A percentile compares a stretch with the other conserved stretches of the same genome.
phyloP scores from a whole-genome alignment of 495 filamentous ascomycete species.

The Aspergillus saccharolyticus region DNA sequence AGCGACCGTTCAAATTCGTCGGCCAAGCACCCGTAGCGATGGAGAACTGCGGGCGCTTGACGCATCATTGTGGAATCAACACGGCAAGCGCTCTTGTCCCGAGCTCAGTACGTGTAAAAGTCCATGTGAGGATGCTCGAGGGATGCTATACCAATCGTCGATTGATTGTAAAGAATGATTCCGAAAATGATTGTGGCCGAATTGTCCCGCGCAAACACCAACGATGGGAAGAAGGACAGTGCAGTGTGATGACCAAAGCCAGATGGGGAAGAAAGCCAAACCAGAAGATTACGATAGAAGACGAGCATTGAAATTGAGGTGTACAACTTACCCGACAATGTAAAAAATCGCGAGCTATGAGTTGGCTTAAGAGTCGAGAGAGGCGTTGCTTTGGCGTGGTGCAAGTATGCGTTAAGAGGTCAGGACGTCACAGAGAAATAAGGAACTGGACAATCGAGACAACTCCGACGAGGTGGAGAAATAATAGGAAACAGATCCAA shows the following conservation, averaged over 20 bases:
- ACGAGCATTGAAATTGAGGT: slow-evolving; percentile 8
- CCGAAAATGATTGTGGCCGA: not conserved
- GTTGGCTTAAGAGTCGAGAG: slow-evolving; percentile 14
- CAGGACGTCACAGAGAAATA: slow-evolving; percentile 23
- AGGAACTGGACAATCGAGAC: slow-evolving; percentile 28
- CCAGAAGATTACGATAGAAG: not conserved
- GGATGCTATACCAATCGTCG: not conserved
- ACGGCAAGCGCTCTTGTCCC: not conserved
- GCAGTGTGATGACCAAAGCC: not conserved
- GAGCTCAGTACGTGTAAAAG: not conserved
- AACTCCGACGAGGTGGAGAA: slow-evolving; percentile 32
- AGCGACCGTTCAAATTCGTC: slow-evolving; percentile 4
- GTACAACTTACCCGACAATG: slow-evolving; percentile 28
- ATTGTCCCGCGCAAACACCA: slow-evolving; percentile 3
- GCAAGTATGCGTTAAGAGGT: slow-evolving; percentile 28
- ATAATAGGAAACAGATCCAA: slow-evolving; percentile 32
- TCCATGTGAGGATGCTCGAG: not conserved
- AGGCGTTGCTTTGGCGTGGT: slow-evolving; percentile 26
- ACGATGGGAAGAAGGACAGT: not conserved
- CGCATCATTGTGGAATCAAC: slow-evolving; percentile 3
- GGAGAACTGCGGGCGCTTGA: slow-evolving; percentile 4
- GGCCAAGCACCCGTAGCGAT: not conserved
- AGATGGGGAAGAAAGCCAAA: not conserved
- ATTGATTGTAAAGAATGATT: slow-evolving; percentile 1
- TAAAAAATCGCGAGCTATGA: slow-evolving; percentile 18